A percentile compares a stretch with the other conserved stretches of the same genome.
Conservation (phyloP, 306 rosid genomes). For the Medicago truncatula region DNA sequence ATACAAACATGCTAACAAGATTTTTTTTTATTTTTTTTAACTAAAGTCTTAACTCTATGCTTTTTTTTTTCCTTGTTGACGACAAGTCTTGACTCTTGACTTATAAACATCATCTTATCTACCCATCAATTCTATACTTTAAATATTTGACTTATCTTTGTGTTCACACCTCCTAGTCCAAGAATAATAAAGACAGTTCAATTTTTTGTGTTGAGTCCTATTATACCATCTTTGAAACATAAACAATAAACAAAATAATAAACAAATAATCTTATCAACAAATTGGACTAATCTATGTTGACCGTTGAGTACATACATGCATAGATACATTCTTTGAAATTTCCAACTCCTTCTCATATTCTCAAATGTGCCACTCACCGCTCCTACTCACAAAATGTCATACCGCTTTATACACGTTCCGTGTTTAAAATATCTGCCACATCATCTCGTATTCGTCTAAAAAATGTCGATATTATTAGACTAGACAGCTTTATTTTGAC, state of each 20-base stretch:
- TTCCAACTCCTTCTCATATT: neutral
- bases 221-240: neutral
- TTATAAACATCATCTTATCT: neutral
- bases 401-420: neutral
- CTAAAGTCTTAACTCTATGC: neutral
- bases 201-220: neutral
- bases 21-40: too few species aligned
- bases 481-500: too few species aligned
- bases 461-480: too few species aligned
- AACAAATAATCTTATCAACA: neutral
- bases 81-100: neutral
- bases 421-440: neutral
- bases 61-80: neutral
- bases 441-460: too few species aligned
- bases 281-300: constrained; percentile 5
- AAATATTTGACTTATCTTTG: neutral
- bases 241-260: neutral
- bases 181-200: neutral
- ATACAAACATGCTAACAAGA: too few species aligned
- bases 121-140: neutral
- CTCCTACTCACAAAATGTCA: too few species aligned
- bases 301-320: neutral
- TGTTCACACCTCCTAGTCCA: neutral
- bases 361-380: constrained; percentile 32
- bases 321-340: constrained; percentile 13